Conservation (phyloP, 1,284 basidiomycete species). For the Vanrija sp. region DNA sequence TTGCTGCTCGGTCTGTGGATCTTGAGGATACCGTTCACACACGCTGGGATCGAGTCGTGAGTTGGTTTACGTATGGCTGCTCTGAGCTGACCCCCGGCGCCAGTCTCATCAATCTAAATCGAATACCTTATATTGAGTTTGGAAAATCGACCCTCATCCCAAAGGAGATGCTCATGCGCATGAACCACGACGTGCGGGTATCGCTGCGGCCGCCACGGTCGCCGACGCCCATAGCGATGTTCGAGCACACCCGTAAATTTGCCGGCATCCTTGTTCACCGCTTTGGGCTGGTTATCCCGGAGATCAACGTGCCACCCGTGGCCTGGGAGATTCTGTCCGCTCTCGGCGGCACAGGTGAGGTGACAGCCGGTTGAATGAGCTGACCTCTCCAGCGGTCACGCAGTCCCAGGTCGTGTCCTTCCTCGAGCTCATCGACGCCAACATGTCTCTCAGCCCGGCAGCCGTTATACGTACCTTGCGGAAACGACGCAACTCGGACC, state of each 20-base stretch:
- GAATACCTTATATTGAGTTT: constrained; percentile 78
- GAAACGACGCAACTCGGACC: constrained; percentile 29
- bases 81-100: background rate
- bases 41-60: constrained; percentile 68
- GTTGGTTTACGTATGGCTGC: constrained; percentile 24
- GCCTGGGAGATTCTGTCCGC: constrained; percentile 71
- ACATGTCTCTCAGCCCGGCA: constrained; percentile 41
- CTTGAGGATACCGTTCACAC: constrained; percentile 68
- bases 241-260: constrained; percentile 18
- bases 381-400: constrained; percentile 53
- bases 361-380: constrained; percentile 40
- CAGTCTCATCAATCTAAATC: constrained; percentile 60
- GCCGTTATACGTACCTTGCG: constrained; percentile 35
- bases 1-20: constrained; percentile 72
- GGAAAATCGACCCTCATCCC: constrained; percentile 60
- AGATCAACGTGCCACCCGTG: constrained; percentile 71
- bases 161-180: constrained; percentile 51
- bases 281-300: constrained; percentile 67
- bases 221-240: constrained; percentile 21
- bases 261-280: constrained; percentile 27
- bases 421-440: constrained; percentile 32
- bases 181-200: constrained; percentile 6
- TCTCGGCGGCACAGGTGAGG: constrained; percentile 73
- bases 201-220: constrained; percentile 19
- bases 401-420: constrained; percentile 50